These are phyloP conservation scores for Paraleonurus japonicus DNA, from an alignment of 257 asterid genomes.

Conservation along the genomic window DNA sequence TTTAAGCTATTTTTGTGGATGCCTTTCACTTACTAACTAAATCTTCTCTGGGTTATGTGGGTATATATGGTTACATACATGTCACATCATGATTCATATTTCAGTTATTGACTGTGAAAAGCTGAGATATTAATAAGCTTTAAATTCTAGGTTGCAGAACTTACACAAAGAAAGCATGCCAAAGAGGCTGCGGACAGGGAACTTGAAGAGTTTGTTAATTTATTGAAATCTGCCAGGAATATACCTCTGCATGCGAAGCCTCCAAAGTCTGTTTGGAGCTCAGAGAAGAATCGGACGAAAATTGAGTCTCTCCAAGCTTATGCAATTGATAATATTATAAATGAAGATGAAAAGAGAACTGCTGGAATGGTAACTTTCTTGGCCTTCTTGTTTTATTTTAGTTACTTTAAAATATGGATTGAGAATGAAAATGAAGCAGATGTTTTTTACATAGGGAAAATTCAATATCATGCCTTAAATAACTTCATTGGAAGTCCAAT, in stretches of 20 bases:
- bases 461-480: constrained; percentile 4
- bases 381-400: constrained; percentile 7
- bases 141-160: constrained; percentile 76
- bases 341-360: constrained; percentile 69
- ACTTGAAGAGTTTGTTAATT: constrained; percentile 63
- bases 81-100: constrained; percentile 10
- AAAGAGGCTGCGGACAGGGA: constrained; percentile 78
- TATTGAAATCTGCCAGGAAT: constrained; percentile 64
- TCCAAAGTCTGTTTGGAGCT: constrained; percentile 61
- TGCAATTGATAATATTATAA: constrained; percentile 68
- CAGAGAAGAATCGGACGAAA: constrained; percentile 51
- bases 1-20: constrained; percentile 14
- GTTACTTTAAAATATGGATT: constrained; percentile 9
- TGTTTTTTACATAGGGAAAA: background rate
- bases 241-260: constrained; percentile 70
- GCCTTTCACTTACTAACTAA: background rate
- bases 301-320: constrained; percentile 73
- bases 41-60: constrained; percentile 7
- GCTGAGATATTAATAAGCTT: constrained; percentile 20
- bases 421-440: constrained; percentile 13
- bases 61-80: constrained; percentile 7
- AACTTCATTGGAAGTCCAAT: background rate
- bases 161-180: constrained; percentile 60
- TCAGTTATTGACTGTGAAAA: constrained; percentile 14
- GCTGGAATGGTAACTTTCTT: constrained; percentile 71